Percentiles rank a stretch among this genome's conserved stretches.
phyloP scores from a whole-genome alignment of 2,329 filamentous ascomycete species.

The Xylaria digitata region DNA sequence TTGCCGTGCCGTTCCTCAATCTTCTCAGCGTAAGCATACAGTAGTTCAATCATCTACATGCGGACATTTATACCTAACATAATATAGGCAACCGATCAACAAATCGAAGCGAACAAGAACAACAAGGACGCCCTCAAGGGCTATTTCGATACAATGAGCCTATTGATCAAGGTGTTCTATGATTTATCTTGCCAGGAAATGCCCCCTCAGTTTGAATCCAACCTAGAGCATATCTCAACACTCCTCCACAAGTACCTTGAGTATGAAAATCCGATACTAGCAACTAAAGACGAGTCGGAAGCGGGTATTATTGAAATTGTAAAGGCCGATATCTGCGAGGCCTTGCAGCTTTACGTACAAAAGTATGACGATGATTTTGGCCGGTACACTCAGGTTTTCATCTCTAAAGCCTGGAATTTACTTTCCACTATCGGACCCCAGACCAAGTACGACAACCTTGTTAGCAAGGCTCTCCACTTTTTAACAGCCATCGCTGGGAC shows the following conservation, averaged over 20 bases:
- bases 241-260: constrained; percentile 92
- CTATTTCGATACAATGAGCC: constrained; percentile 86
- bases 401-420: constrained; percentile 89
- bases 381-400: constrained; percentile 81
- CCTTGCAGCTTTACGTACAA: constrained; percentile 86
- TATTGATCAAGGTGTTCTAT: constrained; percentile 92
- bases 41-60: background rate
- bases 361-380: constrained; percentile 98
- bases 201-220: constrained; percentile 92
- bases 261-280: constrained; percentile 85
- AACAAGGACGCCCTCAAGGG: constrained; percentile 80
- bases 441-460: constrained; percentile 92
- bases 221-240: constrained; percentile 78
- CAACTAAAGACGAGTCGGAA: constrained; percentile 90
- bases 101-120: constrained; percentile 78
- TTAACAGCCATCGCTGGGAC: constrained; percentile 88
- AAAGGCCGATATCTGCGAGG: constrained; percentile 94
- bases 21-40: constrained; percentile 74
- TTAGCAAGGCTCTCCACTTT: constrained; percentile 95
- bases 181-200: constrained; percentile 98
- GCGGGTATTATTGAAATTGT: constrained; percentile 85
- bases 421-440: constrained; percentile 87
- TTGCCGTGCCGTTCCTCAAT: constrained; percentile 83
- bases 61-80: constrained; percentile 36
- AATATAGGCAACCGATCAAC: constrained; percentile 71